These are phyloP conservation scores for Heliocybe sulcata DNA, from an alignment of 1,284 basidiomycete genomes.

Conservation along the genomic window DNA sequence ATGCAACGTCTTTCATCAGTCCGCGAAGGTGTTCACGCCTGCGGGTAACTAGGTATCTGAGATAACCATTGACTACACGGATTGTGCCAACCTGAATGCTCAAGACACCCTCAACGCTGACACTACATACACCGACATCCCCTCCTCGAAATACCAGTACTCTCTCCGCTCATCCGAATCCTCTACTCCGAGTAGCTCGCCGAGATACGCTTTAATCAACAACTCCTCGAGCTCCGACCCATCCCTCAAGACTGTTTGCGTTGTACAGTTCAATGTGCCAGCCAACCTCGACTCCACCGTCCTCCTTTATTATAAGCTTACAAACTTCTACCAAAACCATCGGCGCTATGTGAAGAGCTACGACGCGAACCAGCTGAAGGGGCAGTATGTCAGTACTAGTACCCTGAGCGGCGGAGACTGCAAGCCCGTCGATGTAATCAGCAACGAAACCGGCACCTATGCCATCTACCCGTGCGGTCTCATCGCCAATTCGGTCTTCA, in stretches of 20 bases:
- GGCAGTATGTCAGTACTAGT: slow-evolving; percentile 48
- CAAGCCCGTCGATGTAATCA: slow-evolving; percentile 68
- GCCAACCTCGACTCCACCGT: slow-evolving; percentile 72
- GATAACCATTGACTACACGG: slow-evolving; percentile 93
- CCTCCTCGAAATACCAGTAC: slow-evolving; percentile 67
- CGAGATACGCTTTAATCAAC: slow-evolving; percentile 65
- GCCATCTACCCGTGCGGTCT: slow-evolving; percentile 92
- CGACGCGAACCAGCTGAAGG: slow-evolving; percentile 81
- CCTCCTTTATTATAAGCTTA: slow-evolving; percentile 95
- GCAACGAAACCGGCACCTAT: slow-evolving; percentile 28
- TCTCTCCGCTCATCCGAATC: slow-evolving; percentile 54
- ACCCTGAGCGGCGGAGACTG: slow-evolving; percentile 74
- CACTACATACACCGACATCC: slow-evolving; percentile 47
- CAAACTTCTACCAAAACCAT: slow-evolving; percentile 98
- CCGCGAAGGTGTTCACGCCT: background rate
- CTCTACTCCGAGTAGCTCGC: slow-evolving; percentile 37
- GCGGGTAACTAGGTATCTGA: slow-evolving; percentile 66
- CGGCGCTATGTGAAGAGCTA: slow-evolving; percentile 94
- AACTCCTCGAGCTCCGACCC: slow-evolving; percentile 34
- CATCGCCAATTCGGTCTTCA: slow-evolving; percentile 98
- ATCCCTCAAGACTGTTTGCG: slow-evolving; percentile 53
- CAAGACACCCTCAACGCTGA: slow-evolving; percentile 29
- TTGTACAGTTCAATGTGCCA: slow-evolving; percentile 79
- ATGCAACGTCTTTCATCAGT: background rate
- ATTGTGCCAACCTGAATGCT: slow-evolving; percentile 67